Base-by-base conservation (phyloP, 768 basidiomycete species). In the Suillus sp. region DNA sequence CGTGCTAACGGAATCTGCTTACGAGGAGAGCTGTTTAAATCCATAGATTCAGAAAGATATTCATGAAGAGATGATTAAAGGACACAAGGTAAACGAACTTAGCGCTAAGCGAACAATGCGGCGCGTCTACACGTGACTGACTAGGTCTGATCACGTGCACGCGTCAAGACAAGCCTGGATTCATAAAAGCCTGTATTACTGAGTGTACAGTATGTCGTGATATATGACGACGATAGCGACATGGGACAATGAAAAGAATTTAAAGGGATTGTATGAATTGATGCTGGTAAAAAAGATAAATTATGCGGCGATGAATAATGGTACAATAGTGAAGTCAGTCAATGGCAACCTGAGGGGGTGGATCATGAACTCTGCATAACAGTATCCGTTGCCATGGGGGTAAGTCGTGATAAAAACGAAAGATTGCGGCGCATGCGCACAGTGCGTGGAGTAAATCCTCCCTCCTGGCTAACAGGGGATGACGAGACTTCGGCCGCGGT, bases 1-100 rank as follows among this genome's bases (percentile, higher is more conserved):
- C 78, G 83, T n/a, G 90, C 83, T 37, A 93, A 80, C 43, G 91
- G 90, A 10, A 92, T 80, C 7, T 83, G 78, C 77, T 93, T 93
- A 63, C 91, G 81, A 48, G 91, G 91, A 40, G 91, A 90, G 30
- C 81, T 78, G 70, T 78, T 87, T 59, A 90, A 77, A 55, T 88
- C 84, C 90, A 91, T 91, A 55, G 9, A 47, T 53, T 61, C 32
- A 27, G 22, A 25, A 22, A 51, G 38, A 57, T 42, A 57, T 57
- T 57, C 56, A 57, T 57, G 25, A 18, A 40, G 25, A 27, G 25
- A 57, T 40, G 56, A 57, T 57, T 27, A 57, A 57, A 38, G 25
- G 38, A 42, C 11, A n/a, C 48, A 48, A 48, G 13, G 56, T 42
- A 56, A 56, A 56, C 35, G 54, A 35, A 55, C 47, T 25, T 25